Evolutionary conservation across 805 yeast genomes (phyloP), one percentile per base, ranked within the genome.

Genomic region (Crinitomyces ghanaensis): DNA sequence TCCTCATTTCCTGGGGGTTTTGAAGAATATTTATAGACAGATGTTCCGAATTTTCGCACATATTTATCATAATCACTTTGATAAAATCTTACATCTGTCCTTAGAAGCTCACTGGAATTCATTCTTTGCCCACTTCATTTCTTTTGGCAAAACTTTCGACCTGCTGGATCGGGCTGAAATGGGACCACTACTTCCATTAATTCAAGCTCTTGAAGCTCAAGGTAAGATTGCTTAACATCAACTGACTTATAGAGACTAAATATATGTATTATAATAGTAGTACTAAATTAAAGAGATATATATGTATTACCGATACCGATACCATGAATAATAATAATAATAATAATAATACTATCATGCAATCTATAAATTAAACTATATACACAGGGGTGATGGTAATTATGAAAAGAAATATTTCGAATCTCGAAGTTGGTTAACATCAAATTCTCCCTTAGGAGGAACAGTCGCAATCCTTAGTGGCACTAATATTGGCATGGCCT

Each of bases 71-170:
- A 84, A 85, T 54, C 98, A 91, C 55, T 91, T 85, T 57, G 98
- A 88, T 44, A 84, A 79, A 51, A 70, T 88, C 16, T 74, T 88
- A n/a, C 96, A 91, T 54, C 59, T 91, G 38, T 77, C 93, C 2
- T 57, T 91, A 39, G 98, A 91, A 54, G 95, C 97, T 1, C 97
- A 91, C 54, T 91, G 95, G 94, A 91, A 91, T 56, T 86, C 97
- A 3, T 82, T 86, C 47, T 91, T 93, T 59, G 91, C 95, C 11
- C 98, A 91, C 54, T 91, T 81, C 50, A 70, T 88, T 28, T 78
- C 94, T 34, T 83, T 91, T 50, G 72, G 80, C 9, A 77, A 78
- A 39, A 94, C 85, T 43, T 91, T 83, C 55, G 77, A 72, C 34
- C 67, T 91, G 43, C 65, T 91, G 22, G 97, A 85, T 39, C 63